Percentiles rank a stretch among this genome's conserved stretches.
Conservation (phyloP, 306 rosid species). For the Biancaea sappan region DNA sequence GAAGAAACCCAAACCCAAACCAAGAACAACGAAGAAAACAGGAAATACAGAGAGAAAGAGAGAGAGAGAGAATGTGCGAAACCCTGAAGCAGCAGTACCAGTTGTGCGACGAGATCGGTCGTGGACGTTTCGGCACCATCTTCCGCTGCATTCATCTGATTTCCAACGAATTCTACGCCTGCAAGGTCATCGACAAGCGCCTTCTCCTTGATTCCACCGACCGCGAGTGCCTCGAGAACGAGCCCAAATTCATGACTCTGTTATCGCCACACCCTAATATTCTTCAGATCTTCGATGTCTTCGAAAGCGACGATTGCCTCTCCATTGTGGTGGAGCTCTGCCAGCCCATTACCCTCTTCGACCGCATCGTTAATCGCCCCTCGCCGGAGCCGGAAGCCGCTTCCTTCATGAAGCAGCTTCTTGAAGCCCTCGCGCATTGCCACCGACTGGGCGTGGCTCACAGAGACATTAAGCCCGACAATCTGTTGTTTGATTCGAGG, state of each 20-base stretch:
- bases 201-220: constrained; percentile 62
- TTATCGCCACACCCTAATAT: constrained; percentile 78
- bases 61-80: constrained; percentile 59
- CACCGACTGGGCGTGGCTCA: constrained; percentile 76
- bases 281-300: constrained; percentile 56
- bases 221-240: constrained; percentile 72
- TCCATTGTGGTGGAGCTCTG: constrained; percentile 80
- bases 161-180: constrained; percentile 53
- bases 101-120: constrained; percentile 77
- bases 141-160: constrained; percentile 56
- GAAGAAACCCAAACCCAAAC: no score
- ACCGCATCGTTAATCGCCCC: constrained; percentile 47
- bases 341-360: constrained; percentile 62
- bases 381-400: constrained; percentile 57
- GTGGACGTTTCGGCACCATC: constrained; percentile 81
- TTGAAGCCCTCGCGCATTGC: constrained; percentile 65
- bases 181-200: constrained; percentile 69
- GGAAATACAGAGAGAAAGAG: no score
- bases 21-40: no score
- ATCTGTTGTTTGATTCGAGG: constrained; percentile 57
- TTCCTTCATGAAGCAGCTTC: constrained; percentile 48
- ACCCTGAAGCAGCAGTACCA: constrained; percentile 56
- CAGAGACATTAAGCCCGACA: constrained; percentile 81
- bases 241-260: constrained; percentile 74
- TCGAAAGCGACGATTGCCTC: constrained; percentile 56